Evolutionary conservation across 768 basidiomycete genomes (phyloP), one percentile per base, ranked within the genome.

Genomic region (Dictyophora rubrovolvata): DNA sequence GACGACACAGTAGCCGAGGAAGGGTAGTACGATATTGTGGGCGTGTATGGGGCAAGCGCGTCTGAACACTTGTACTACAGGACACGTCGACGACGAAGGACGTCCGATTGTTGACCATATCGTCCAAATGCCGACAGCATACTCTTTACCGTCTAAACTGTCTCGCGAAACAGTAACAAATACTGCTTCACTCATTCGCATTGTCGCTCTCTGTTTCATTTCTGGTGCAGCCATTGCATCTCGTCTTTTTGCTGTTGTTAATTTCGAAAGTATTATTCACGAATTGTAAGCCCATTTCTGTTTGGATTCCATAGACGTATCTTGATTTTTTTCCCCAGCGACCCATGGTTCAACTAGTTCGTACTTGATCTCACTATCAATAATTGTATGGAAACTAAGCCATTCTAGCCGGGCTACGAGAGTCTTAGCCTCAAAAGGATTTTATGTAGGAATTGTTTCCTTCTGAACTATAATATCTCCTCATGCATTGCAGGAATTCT

Each of bases 331-430:
- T 49, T 57, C 35, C 37, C 21, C 50, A 95, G 93, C 69, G 94
- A 96, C 69, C 93, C 94, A 63, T 98, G 96, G 96, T 98, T 99
- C 74, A 98, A 99, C 73, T 98, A 89, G 93, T 96, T 71, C 73
- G 91, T 83, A 17, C 55, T 37, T 33, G 11, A 23, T 36, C 22
- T 47, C 28, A 28, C 11, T 12, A 51, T 34, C 33, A 35, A 54
- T 65, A 58, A 65, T 61, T 61, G 51, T 61, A 50, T 58, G 46
- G 55, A 61, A 49, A 53, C 63, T 50, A 63, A 16, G 59, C 58
- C 14, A 47, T 7, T 55, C 21, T 66, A 95, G 93, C 73, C 93
- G 96, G 28, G 96, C 95, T 48, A 96, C 95, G 2, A 84, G 78
- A 67, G 87, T 99, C 14, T 76, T 99, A 49, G 89, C 93, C 23